Conservation (phyloP, 768 basidiomycete species). For the Hypholoma sublateritium region DNA sequence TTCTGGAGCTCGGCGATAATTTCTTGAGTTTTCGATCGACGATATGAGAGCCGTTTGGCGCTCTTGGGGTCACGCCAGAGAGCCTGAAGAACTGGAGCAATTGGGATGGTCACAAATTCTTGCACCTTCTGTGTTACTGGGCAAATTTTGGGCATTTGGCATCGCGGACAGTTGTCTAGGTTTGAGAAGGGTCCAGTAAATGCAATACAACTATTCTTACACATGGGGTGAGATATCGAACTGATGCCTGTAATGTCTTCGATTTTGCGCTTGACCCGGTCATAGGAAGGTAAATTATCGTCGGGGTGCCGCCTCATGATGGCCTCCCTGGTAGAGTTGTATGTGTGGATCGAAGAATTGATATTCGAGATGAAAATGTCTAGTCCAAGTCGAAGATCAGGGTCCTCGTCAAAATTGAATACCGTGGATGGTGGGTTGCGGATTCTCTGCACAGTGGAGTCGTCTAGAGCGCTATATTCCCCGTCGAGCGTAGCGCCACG, state of each 20-base stretch:
- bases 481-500: too few species aligned
- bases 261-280: conserved; percentile 23
- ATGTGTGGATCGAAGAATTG: too few species aligned
- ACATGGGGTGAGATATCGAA: conserved; percentile 40
- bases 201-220: conserved; percentile 30
- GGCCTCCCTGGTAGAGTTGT: too few species aligned
- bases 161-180: conserved; percentile 3
- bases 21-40: conserved; percentile 16
- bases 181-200: conserved; percentile 24
- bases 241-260: conserved; percentile 31
- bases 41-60: too few species aligned
- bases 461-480: too few species aligned
- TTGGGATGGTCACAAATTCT: conserved; percentile 26
- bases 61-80: not conserved
- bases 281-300: not conserved
- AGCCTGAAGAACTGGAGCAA: conserved; percentile 37
- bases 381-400: too few species aligned
- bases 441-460: too few species aligned
- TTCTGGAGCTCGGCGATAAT: conserved; percentile 14
- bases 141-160: conserved; percentile 6
- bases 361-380: too few species aligned
- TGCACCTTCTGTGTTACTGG: conserved; percentile 5
- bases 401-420: too few species aligned
- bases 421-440: too few species aligned
- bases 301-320: too few species aligned